Evolutionary conservation across 2,329 filamentous ascomycete species (phyloP), one percentile per base, ranked within the genome.

Genomic region (Drechslerella stenobrocha): DNA sequence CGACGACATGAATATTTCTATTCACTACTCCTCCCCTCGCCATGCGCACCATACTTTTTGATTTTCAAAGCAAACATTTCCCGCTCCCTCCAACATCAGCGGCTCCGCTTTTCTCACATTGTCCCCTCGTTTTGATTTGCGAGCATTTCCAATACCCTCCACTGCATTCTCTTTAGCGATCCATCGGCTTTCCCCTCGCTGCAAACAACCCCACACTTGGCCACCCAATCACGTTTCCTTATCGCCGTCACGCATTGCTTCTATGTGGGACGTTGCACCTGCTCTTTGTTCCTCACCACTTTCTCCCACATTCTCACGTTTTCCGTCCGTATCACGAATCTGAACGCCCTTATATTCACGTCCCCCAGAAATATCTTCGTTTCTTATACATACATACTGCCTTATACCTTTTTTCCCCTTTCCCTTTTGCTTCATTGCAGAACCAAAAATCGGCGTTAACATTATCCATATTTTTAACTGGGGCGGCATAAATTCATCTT

Each of bases 341-440:
- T 48, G 51, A 61, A 70, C 52, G 61, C 22, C n/a, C 24, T 46
- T 57, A 37, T 47, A 48, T 52, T 67, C 15, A 18, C 13, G 37
- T 55, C 47, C 7, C 15, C 46, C 51, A 6, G 13, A 44, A 42
- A 9, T 40, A 48, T 24, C 44, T 45, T 59, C 40, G 11, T 52
- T 69, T 51, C 65, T 52, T 69, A 58, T 69, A 58, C 64, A 69
- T 70, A 61, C n/a, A n/a, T 61, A 42, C 44, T 70, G n/a, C n/a
- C n/a, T n/a, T n/a, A n/a, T n/a, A n/a, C n/a, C n/a, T n/a, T 53
- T 37, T 59, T 59, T 70, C 60, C 52, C 52, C 47, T 52, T 30
- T 40, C 51, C 58, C 63, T 46, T 44, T 37, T 51, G 56, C 57
- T 50, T 53, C 56, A 35, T 48, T 46, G 30, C 53, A 66, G 40